Percentiles rank a stretch among this genome's conserved stretches.
Evolutionary conservation across 139 green algal species (phyloP).

Genomic region (Volvox reticuliferus): DNA sequence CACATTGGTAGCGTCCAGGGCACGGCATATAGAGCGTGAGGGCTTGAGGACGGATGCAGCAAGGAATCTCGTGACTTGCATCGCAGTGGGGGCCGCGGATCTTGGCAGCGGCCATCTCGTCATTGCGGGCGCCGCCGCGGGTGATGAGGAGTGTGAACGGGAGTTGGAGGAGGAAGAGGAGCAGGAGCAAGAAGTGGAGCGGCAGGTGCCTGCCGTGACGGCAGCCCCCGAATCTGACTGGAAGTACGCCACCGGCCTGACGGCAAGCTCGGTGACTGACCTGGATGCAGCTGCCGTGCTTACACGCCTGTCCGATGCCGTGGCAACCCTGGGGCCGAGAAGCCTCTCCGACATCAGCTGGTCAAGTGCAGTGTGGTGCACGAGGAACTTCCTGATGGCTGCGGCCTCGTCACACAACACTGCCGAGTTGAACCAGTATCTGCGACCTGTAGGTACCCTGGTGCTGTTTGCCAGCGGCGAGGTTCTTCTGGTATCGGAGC

Average conservation of each 20-base stretch:
- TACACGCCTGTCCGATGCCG: neutral
- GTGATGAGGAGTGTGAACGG: constrained; percentile 68
- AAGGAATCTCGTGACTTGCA: neutral
- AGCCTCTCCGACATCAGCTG: neutral
- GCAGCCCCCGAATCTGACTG: constrained; percentile 51
- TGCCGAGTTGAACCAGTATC: constrained; percentile 46
- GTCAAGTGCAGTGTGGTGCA: constrained; percentile 48
- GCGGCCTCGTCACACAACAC: neutral
- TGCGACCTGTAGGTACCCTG: constrained; percentile 55
- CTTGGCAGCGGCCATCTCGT: constrained; percentile 23
- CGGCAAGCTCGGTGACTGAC: neutral
- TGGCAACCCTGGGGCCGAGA: neutral
- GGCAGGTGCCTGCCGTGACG: constrained; percentile 39
- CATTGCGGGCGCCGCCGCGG: neutral
- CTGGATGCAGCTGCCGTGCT: neutral
- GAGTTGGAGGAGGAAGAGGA: constrained; percentile 69
- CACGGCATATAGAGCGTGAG: neutral
- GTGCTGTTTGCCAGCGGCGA: constrained; percentile 51
- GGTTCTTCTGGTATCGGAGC: constrained; percentile 70
- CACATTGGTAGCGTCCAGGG: neutral
- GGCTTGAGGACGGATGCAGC: neutral
- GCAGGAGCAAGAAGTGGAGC: constrained; percentile 65
- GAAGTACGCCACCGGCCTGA: constrained; percentile 37
- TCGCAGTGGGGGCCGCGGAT: neutral
- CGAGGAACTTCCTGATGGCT: constrained; percentile 56